Base-by-base conservation (phyloP, 164 flowering plant species). In the Sedum album region DNA sequence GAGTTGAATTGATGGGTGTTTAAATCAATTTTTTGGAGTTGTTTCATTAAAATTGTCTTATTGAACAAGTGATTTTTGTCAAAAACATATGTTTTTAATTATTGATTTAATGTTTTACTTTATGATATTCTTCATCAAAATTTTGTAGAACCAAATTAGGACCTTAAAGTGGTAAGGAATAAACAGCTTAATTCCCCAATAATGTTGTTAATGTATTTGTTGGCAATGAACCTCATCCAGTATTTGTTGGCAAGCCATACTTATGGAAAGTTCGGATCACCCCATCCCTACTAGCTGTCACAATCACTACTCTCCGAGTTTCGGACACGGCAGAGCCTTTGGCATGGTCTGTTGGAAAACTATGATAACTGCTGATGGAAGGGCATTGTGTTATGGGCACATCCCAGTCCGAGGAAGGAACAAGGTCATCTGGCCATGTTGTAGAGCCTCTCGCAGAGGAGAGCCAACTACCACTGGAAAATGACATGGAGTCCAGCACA, bases 381-480 rank as follows among this genome's bases (percentile, higher is more conserved):
- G 76, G 69, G 6, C 26, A 13, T 53, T 53, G 9, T 0, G 30
- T 11, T 21, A 70, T 53, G 0, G 66, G 67, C 2, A n/a, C 57
- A 36, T 70, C 33, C n/a, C 78, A 64, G 55, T 49, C 68, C 25
- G 78, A 36, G 11, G 49, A n/a, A 7, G 76, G 72, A 9, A 80
- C 76, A 44, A 73, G 76, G 69, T 80, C 83, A 75, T 80, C 81
- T 7, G 81, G 81, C 79, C 83, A 80, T 7, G 79, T 78, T 51
- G 81, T 79, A 17, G 78, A 49, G 57, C 10, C 57, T 13, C 81
- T 75, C 60, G 44, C 48, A 42, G 13, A 8, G 51, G 51, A n/a
- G 51, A n/a, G 26, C 8, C 57, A 51, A 26, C 57, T 51, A 51
- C 57, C 57, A 51, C 14, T 14, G 9, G 60, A 55, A 55, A 23